These are phyloP conservation scores for Rosa hybrid DNA, from an alignment of 331 rosid species.

Conservation along the genomic window DNA sequence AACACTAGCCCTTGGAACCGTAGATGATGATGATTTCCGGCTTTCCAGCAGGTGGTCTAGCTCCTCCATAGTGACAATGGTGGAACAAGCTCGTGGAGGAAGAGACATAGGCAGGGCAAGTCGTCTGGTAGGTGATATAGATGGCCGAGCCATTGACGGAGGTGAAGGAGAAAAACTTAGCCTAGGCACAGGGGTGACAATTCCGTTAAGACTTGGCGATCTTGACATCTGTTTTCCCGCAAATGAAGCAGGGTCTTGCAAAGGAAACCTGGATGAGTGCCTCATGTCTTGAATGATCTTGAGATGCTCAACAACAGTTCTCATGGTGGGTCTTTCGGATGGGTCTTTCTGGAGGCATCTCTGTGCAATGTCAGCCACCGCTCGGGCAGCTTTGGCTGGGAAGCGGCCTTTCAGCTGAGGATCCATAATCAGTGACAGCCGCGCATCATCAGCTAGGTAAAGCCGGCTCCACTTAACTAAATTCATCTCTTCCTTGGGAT, in stretches of 20 bases:
- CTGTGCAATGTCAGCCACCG: conserved; percentile 83
- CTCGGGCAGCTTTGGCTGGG: conserved; percentile 84
- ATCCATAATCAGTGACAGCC: conserved; percentile 89
- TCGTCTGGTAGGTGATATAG: conserved; percentile 71
- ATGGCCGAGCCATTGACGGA: conserved; percentile 48
- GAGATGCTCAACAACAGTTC: conserved; percentile 78
- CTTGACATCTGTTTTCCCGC: conserved; percentile 69
- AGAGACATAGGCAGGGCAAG: conserved; percentile 37
- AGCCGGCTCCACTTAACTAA: conserved; percentile 94
- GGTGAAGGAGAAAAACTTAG: conserved; percentile 79
- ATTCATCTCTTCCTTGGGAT: conserved; percentile 92
- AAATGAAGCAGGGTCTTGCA: conserved; percentile 71
- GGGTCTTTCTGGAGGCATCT: conserved; percentile 94
- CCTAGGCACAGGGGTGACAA: conserved; percentile 61
- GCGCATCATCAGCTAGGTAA: conserved; percentile 74
- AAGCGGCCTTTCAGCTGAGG: conserved; percentile 87
- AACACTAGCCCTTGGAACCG: conserved; percentile 67
- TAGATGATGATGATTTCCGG: conserved; percentile 76
- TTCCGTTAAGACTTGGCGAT: conserved; percentile 89
- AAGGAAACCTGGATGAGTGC: conserved; percentile 78
- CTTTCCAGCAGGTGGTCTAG: conserved; percentile 68
- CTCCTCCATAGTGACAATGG: conserved; percentile 69
- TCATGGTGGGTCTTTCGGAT: conserved; percentile 93
- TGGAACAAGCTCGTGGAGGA: conserved; percentile 68
- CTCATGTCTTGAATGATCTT: conserved; percentile 76